Percentiles rank a stretch among this genome's conserved stretches.
Conservation (phyloP, 2,329 filamentous ascomycete genomes). For the Xylaria sp. region DNA sequence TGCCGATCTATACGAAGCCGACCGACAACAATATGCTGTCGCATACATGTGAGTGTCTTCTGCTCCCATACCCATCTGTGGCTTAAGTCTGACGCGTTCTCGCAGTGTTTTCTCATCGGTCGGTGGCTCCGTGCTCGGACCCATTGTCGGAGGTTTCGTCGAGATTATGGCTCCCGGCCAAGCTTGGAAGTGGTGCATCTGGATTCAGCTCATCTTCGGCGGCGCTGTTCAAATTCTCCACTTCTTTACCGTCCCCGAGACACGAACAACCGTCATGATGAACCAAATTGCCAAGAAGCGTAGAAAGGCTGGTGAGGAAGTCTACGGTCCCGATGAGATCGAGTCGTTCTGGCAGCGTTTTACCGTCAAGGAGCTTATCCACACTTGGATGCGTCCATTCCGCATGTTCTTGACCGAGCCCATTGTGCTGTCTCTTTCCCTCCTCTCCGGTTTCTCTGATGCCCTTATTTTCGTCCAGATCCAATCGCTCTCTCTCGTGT, state of each 20-base stretch:
- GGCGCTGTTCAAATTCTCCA: constrained; percentile 75
- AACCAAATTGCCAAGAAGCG: constrained; percentile 81
- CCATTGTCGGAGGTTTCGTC: constrained; percentile 80
- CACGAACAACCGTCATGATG: constrained; percentile 80
- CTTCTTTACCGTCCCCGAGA: constrained; percentile 79
- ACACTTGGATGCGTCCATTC: constrained; percentile 70
- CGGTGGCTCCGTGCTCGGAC: constrained; percentile 79
- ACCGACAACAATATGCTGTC: constrained; percentile 80
- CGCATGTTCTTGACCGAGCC: constrained; percentile 73
- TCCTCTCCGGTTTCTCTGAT: constrained; percentile 72
- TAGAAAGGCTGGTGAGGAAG: constrained; percentile 67
- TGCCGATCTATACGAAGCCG: constrained; percentile 77
- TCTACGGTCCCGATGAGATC: constrained; percentile 80
- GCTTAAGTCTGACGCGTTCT: not conserved
- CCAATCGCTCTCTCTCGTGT: constrained; percentile 70
- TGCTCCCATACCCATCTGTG: not conserved
- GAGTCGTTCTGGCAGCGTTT: constrained; percentile 54
- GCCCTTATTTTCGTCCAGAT: constrained; percentile 75
- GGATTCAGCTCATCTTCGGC: constrained; percentile 86
- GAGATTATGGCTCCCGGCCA: constrained; percentile 65
- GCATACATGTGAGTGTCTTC: constrained; percentile 66
- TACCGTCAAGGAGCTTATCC: constrained; percentile 55
- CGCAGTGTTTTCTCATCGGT: constrained; percentile 77
- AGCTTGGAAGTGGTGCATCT: constrained; percentile 76
- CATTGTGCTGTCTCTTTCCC: constrained; percentile 70